Evolutionary conservation across 2,329 filamentous ascomycete species (phyloP).

Genomic region (Fusarium euwallaceae): DNA sequence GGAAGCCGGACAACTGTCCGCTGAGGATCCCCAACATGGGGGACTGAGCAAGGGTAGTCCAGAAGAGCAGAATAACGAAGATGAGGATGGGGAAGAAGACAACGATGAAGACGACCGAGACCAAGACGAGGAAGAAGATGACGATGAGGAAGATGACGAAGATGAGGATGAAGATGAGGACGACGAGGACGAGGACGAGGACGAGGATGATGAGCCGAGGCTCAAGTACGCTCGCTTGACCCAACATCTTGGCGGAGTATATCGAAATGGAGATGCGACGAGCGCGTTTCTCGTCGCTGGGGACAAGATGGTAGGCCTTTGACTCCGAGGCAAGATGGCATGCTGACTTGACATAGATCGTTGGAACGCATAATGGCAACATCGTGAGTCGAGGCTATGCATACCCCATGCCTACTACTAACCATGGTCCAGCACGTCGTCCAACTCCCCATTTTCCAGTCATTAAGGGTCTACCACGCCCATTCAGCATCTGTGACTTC

Average conservation of each 20-base stretch:
- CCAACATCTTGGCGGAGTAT: slow-evolving; percentile 81
- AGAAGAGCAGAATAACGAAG: slow-evolving; percentile 20
- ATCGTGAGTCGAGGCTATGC: slow-evolving; percentile 73
- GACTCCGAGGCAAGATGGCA: background rate
- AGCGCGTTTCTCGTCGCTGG: slow-evolving; percentile 91
- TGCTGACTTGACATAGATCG: slow-evolving; percentile 69
- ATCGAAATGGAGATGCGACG: slow-evolving; percentile 95
- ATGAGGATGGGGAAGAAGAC: slow-evolving; percentile 37
- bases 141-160: slow-evolving; percentile 49
- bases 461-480: slow-evolving; percentile 88
- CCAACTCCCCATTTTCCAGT: slow-evolving; percentile 83
- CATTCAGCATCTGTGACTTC: slow-evolving; percentile 92
- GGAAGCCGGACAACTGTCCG: slow-evolving; percentile 12
- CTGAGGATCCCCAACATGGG: slow-evolving; percentile 36
- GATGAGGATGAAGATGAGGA: slow-evolving; percentile 69
- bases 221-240: slow-evolving; percentile 94
- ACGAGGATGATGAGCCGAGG: slow-evolving; percentile 92
- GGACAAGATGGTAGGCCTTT: slow-evolving; percentile 87
- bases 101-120: slow-evolving; percentile 25
- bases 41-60: slow-evolving; percentile 38
- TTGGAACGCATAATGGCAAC: slow-evolving; percentile 96
- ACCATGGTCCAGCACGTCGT: slow-evolving; percentile 78
- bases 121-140: slow-evolving; percentile 38
- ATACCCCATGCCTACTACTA: slow-evolving; percentile 34
- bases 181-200: slow-evolving; percentile 79